A percentile compares a stretch with the other conserved stretches of the same genome.
phyloP scores from a whole-genome alignment of 306 rosid species.

The Psophocarpus tetragonolobus region DNA sequence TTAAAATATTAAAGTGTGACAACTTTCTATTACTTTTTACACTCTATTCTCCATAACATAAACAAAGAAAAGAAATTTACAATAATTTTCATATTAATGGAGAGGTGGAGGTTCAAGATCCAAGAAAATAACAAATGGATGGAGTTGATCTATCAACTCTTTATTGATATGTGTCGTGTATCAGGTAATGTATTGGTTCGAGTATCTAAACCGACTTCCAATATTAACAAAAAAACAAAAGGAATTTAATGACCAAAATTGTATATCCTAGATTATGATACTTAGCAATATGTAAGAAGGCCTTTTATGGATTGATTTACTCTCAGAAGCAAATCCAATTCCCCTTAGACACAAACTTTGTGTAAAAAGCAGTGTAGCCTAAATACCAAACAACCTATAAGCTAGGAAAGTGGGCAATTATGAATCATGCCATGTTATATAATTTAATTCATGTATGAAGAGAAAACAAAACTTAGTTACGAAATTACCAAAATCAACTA shows the following conservation, averaged over 20 bases:
- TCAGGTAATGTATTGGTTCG: not conserved
- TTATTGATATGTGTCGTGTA: not conserved
- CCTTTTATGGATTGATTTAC: constrained; percentile 25
- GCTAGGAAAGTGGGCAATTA: not conserved
- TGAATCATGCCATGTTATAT: not conserved
- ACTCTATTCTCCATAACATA: too few species aligned
- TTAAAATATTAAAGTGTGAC: too few species aligned
- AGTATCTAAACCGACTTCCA: not conserved
- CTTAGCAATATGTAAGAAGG: not conserved
- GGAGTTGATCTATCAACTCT: not conserved
- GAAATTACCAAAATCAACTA: not conserved
- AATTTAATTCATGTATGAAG: not conserved
- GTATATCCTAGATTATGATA: not conserved
- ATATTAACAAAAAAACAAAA: not conserved
- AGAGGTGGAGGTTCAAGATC: not conserved
- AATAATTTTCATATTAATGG: too few species aligned
- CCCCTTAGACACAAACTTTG: constrained; percentile 48
- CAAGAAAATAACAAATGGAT: not conserved
- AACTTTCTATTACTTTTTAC: too few species aligned
- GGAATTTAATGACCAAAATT: not conserved
- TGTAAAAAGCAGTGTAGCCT: constrained; percentile 68
- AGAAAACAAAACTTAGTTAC: not conserved
- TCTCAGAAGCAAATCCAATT: constrained; percentile 57
- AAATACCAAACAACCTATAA: constrained; percentile 13
- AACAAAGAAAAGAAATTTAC: too few species aligned